Conservation (phyloP, 768 basidiomycete species). For the Boletus coccyginus region DNA sequence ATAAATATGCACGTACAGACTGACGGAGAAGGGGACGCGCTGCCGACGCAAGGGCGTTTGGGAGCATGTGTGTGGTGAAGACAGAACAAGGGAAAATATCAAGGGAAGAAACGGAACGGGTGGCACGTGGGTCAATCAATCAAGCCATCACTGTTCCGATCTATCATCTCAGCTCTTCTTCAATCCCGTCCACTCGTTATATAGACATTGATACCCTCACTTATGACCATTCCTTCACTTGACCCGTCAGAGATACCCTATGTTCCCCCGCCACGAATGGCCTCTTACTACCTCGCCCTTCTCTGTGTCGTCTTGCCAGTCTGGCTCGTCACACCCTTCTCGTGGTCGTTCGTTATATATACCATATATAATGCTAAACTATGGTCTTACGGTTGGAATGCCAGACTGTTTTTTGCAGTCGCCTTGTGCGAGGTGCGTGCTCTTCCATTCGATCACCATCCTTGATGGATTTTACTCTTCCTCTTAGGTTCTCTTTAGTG, state of each 20-base stretch:
- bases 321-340: constrained; percentile 59
- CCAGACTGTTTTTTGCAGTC: constrained; percentile 41
- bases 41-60: constrained; percentile 57
- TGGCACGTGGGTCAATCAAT: constrained; percentile 10
- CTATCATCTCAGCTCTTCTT: background rate
- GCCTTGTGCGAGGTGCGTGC: constrained; percentile 58
- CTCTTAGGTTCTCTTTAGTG: constrained; percentile 62
- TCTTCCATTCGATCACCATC: background rate
- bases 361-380: constrained; percentile 43
- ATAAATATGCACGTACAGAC: constrained; percentile 43
- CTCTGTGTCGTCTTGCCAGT: constrained; percentile 56
- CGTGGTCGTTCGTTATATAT: constrained; percentile 61
- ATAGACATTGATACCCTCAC: constrained; percentile 9
- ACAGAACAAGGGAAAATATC: constrained; percentile 21
- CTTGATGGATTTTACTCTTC: background rate
- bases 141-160: background rate
- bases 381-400: constrained; percentile 40
- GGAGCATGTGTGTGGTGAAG: constrained; percentile 47
- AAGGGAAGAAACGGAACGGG: constrained; percentile 33
- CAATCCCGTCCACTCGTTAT: background rate
- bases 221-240: background rate
- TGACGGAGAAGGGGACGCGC: constrained; percentile 52
- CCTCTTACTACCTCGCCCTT: constrained; percentile 60
- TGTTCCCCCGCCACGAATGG: constrained; percentile 36
- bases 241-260: constrained; percentile 37